Base-by-base conservation (phyloP, 1,284 basidiomycete genomes). In the Anthracocystis walkeri region DNA sequence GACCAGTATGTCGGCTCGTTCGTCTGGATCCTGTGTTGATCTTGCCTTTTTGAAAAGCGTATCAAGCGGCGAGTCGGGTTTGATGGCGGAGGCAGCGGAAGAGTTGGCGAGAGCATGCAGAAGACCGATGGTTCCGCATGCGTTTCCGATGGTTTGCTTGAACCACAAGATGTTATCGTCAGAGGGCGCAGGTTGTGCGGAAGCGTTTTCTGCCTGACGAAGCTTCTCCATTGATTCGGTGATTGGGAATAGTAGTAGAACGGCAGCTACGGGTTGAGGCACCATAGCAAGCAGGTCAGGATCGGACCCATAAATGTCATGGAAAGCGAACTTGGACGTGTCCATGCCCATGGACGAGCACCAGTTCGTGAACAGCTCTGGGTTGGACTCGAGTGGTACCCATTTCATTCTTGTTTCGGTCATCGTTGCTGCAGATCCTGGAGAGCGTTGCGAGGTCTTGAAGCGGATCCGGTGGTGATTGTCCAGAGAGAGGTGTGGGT, bases 251-350 rank as follows among this genome's bases (percentile, higher is more conserved):
- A 87, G 85, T 20, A 88, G 81, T 6, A 89, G 85, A 2, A 89
- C 82, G 0, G 88, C 88, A 41, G 86, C 78, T 0, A 87, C 87
- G 0, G 87, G 87, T 16, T 86, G 80, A 1, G 87, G 85, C 25
- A 88, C 82, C 67, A 88, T 84, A 11, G 84, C 81, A 6, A 89
- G 83, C 21, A 88, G 77, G 52, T 87, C 87, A n/a, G 86, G 82
- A 52, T 88, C 87, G 41, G 88, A 75, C 18, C 87, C 88, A 66
- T 85, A 86, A 38, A 89, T 86, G 77, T 89, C 88, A 59, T 86
- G 82, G 79, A 88, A 88, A 20, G 85, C 76, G 65, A 87, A 86
- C n/a, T 75, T 52, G 7, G 79, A 61, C 2, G 81, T 78, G 56
- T 83, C 76, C 31, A 85, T 59, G 40, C 83, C 83, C 58, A 85